Evolutionary conservation across 306 rosid genomes (phyloP).

Genomic region (Vicia villosa): DNA sequence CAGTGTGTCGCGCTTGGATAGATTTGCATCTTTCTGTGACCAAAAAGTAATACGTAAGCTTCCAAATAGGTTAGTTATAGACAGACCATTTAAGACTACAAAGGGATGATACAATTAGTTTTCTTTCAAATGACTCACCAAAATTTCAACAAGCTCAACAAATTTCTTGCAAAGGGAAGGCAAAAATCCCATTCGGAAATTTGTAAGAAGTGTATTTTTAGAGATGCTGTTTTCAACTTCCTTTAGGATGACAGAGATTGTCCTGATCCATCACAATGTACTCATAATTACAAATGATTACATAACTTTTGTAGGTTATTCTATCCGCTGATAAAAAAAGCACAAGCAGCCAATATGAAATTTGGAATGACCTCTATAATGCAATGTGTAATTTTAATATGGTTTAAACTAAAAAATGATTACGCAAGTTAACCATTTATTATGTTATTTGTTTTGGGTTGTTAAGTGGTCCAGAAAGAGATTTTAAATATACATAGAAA

Average conservation of each 20-base stretch:
- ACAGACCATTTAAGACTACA: conserved; percentile 30
- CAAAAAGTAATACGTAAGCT: conserved; percentile 40
- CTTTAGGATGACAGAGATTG: conserved; percentile 70
- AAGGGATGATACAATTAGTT: conserved; percentile 24
- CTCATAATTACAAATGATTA: conserved; percentile 38
- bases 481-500: conserved; percentile 7
- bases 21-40: conserved; percentile 71
- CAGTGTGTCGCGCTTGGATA: conserved; percentile 63
- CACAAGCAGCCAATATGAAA: conserved; percentile 4
- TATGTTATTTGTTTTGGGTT: conserved; percentile 5
- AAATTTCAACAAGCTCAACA: conserved; percentile 85
- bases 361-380: conserved; percentile 13
- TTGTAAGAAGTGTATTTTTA: conserved; percentile 80
- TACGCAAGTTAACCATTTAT: conserved; percentile 9
- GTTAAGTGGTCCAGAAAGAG: conserved; percentile 13
- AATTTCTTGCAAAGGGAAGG: conserved; percentile 83
- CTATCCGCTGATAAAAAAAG: conserved; percentile 16
- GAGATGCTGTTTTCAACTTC: conserved; percentile 85
- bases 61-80: conserved; percentile 30
- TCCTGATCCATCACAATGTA: conserved; percentile 61
- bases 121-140: conserved; percentile 61
- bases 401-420: conserved; percentile 14
- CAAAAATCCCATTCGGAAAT: conserved; percentile 82
- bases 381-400: neutral
- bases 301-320: conserved; percentile 28